Conservation (phyloP, 2,329 filamentous ascomycete species). For the Xylariaceae sp. region DNA sequence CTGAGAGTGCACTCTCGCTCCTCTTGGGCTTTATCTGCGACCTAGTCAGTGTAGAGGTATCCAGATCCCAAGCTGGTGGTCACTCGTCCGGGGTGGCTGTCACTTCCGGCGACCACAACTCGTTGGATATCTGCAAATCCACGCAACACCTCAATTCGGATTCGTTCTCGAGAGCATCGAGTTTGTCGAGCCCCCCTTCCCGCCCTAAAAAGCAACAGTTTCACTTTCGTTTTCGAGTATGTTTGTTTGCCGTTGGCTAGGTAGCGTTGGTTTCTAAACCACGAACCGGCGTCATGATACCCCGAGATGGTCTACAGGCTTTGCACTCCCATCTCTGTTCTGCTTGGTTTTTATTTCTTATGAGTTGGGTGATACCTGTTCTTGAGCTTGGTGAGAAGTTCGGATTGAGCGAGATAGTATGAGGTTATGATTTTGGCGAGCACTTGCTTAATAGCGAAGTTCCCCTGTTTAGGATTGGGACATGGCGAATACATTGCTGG, state of each 20-base stretch:
- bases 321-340: background rate
- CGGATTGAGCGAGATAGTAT: background rate
- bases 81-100: background rate
- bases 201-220: background rate
- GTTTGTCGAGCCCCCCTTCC: background rate
- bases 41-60: background rate
- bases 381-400: background rate
- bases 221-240: background rate
- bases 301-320: background rate
- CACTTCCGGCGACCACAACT: background rate
- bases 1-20: background rate
- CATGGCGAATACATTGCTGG: no score
- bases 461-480: no score
- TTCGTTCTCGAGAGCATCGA: no score
- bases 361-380: background rate
- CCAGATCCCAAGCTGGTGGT: background rate
- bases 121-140: no score
- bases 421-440: no score
- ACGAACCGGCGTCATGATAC: background rate
- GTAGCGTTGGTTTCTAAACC: background rate
- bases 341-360: background rate
- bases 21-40: background rate
- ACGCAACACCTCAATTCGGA: no score
- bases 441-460: no score
- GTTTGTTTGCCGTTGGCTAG: background rate